Evolutionary conservation across 495 filamentous ascomycete genomes (phyloP).

Genomic region (Tetracladium marchalianum): DNA sequence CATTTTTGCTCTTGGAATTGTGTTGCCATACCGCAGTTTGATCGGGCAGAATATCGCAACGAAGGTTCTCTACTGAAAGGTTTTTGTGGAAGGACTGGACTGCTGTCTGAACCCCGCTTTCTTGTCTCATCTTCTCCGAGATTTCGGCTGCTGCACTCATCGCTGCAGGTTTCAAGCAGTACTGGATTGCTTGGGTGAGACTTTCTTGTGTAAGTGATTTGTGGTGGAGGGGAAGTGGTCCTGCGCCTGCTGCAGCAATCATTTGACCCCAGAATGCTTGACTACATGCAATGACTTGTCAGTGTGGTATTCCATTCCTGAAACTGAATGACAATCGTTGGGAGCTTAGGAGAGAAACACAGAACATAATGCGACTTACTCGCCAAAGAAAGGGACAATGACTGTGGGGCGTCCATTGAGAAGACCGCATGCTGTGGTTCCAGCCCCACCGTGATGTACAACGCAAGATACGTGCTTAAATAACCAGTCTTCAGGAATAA

Average conservation of each 20-base stretch:
- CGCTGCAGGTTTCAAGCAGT: slow-evolving; percentile 50
- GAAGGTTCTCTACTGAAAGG: slow-evolving; percentile 47
- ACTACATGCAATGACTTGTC: slow-evolving; percentile 43
- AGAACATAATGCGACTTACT: slow-evolving; percentile 41
- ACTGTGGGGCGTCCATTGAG: slow-evolving; percentile 51
- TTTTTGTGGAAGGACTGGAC: slow-evolving; percentile 58
- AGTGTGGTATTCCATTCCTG: slow-evolving; percentile 33
- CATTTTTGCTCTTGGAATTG: slow-evolving; percentile 35
- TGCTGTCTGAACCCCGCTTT: slow-evolving; percentile 57
- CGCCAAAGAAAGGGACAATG: slow-evolving; percentile 59
- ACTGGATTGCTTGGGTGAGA: slow-evolving; percentile 56
- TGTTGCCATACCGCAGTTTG: slow-evolving; percentile 58
- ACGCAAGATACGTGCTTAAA: slow-evolving; percentile 48
- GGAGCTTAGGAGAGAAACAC: background rate
- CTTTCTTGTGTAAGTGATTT: slow-evolving; percentile 51
- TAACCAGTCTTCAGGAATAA: slow-evolving; percentile 55
- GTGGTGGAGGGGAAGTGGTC: slow-evolving; percentile 58
- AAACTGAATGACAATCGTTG: no score
- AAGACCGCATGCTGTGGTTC: slow-evolving; percentile 55
- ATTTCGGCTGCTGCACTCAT: slow-evolving; percentile 48
- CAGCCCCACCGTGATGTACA: slow-evolving; percentile 56
- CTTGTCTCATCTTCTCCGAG: slow-evolving; percentile 15
- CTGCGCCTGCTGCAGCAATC: slow-evolving; percentile 52
- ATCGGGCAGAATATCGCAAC: slow-evolving; percentile 53
- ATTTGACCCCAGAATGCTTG: slow-evolving; percentile 74